Conservation (phyloP, 768 basidiomycete genomes). For the Pleurotus tuoliensis region DNA sequence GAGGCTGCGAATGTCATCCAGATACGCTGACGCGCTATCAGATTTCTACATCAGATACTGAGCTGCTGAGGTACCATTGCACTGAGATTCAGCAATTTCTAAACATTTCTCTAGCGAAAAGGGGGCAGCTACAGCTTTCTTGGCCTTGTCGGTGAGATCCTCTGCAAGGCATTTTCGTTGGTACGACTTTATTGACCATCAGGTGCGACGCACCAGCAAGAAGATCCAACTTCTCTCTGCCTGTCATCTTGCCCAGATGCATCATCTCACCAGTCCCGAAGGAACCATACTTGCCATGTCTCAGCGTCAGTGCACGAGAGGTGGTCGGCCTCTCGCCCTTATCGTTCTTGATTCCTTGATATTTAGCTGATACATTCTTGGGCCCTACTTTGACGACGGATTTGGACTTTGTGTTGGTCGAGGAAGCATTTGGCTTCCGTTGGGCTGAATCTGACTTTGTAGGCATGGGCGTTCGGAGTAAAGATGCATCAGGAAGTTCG, state of each 20-base stretch:
- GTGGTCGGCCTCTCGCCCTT: conserved; percentile 59
- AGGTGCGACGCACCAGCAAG: conserved; percentile 53
- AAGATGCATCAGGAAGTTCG: too few relatives aligned
- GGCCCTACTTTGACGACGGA: conserved; percentile 57
- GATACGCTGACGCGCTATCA: conserved; percentile 39
- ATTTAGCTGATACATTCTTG: conserved; percentile 38
- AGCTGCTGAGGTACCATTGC: conserved; percentile 42
- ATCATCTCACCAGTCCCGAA: conserved; percentile 68
- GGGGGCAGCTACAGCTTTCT: conserved; percentile 57
- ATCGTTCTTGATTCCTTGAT: conserved; percentile 34
- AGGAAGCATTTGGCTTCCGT: conserved; percentile 12
- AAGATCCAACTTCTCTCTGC: conserved; percentile 77
- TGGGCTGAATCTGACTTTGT: conserved; percentile 14
- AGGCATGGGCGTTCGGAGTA: conserved; percentile 16
- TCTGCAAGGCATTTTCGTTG: conserved; percentile 33
- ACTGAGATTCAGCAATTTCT: conserved; percentile 71
- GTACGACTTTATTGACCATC: too few relatives aligned
- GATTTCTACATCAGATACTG: neutral
- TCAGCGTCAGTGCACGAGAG: conserved; percentile 65
- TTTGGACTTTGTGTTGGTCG: conserved; percentile 26
- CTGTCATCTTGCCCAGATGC: conserved; percentile 55
- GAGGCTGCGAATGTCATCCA: conserved; percentile 67
- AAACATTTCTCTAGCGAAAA: conserved; percentile 61
- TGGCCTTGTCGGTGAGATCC: conserved; percentile 58
- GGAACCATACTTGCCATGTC: conserved; percentile 73